These are phyloP conservation scores for Chaetomiaceae sp. DNA, from an alignment of 2,329 filamentous ascomycete genomes.

Conservation along the genomic window DNA sequence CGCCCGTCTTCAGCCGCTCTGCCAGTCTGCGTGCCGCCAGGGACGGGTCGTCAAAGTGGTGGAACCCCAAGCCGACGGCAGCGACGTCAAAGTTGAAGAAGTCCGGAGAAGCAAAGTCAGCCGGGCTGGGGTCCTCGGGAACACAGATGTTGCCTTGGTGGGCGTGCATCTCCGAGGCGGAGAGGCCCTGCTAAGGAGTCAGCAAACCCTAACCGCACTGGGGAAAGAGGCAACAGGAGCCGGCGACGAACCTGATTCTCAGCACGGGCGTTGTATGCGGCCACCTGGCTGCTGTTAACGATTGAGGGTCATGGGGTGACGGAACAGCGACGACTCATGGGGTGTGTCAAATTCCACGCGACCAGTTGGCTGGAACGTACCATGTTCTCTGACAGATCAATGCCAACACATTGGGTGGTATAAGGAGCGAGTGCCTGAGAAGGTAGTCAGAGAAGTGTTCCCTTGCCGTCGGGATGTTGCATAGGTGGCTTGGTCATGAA, in stretches of 20 bases:
- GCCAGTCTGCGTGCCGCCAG: conserved; percentile 55
- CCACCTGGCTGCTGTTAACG: conserved; percentile 32
- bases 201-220: too few relatives aligned
- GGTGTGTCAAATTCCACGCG: background rate
- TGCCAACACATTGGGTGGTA: conserved; percentile 57
- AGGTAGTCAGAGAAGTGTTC: background rate
- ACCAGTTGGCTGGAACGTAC: conserved; percentile 20
- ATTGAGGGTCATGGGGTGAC: too few relatives aligned
- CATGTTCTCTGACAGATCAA: conserved; percentile 71
- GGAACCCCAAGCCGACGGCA: conserved; percentile 42
- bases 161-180: conserved; percentile 49
- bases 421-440: conserved; percentile 55
- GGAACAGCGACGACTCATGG: background rate
- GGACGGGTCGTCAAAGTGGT: conserved; percentile 60
- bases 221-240: background rate
- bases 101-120: conserved; percentile 52
- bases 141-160: conserved; percentile 54
- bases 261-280: conserved; percentile 59
- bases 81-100: conserved; percentile 68
- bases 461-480: too few relatives aligned
- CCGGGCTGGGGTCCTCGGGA: conserved; percentile 42
- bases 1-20: conserved; percentile 59
- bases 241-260: conserved; percentile 43
- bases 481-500: background rate
- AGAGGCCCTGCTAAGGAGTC: conserved; percentile 40